A percentile compares a stretch with the other conserved stretches of the same genome.
Evolutionary conservation across 148 eudicot species (phyloP).

Genomic region (Spergularia marina): DNA sequence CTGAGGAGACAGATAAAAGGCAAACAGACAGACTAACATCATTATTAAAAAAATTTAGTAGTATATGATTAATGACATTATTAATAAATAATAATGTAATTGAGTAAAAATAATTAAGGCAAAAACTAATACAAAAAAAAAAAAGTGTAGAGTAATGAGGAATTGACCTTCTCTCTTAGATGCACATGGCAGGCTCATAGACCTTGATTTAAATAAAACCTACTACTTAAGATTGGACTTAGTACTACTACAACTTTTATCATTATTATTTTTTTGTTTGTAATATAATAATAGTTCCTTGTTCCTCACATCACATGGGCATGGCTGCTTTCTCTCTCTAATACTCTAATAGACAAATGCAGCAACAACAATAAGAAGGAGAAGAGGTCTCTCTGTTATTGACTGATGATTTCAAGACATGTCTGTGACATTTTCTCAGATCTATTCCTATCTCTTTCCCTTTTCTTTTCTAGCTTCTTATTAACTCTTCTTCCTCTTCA

Average conservation of each 20-base stretch:
- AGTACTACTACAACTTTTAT: background rate
- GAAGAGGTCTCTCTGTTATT: conserved; percentile 23
- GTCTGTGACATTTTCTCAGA: conserved; percentile 29
- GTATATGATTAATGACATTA: too few species aligned
- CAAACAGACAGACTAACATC: too few species aligned
- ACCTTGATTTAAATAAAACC: background rate
- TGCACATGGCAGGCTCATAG: conserved; percentile 28
- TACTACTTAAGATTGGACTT: conserved; percentile 27
- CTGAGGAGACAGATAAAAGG: too few species aligned
- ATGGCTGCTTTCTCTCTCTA: background rate
- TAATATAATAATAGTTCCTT: background rate
- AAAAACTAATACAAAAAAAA: background rate
- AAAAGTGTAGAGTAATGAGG: background rate
- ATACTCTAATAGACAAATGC: background rate
- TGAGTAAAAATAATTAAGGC: too few species aligned
- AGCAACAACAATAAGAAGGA: too few species aligned
- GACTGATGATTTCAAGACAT: conserved; percentile 33
- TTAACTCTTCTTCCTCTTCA: background rate
- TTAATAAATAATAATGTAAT: too few species aligned
- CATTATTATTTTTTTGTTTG: background rate
- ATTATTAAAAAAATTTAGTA: background rate
- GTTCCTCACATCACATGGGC: background rate
- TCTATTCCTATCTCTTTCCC: conserved; percentile 19
- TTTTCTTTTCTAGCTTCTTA: background rate
- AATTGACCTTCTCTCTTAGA: conserved; percentile 13